A percentile compares a stretch with the other conserved stretches of the same genome.
Conservation (phyloP, 768 basidiomycete species). For the Phlebiopsis flavidoalba region DNA sequence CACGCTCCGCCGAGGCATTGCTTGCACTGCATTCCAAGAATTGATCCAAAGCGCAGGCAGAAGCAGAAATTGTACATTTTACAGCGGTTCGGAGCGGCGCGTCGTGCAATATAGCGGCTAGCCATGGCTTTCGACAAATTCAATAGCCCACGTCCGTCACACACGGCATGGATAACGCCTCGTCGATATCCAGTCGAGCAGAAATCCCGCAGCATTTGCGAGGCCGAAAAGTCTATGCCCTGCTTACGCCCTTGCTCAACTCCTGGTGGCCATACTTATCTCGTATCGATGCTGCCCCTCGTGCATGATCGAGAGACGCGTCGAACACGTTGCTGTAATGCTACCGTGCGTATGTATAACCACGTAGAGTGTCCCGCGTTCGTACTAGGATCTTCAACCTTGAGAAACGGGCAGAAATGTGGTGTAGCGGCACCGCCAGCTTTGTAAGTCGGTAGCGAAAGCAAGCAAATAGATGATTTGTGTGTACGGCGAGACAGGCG, state of each 20-base stretch:
- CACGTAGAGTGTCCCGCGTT: background rate
- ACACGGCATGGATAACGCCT: too few relatives aligned
- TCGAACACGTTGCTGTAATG: background rate
- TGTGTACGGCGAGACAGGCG: background rate
- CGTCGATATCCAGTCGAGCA: too few relatives aligned
- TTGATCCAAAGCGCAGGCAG: background rate
- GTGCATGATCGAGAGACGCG: background rate
- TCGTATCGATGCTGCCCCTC: background rate
- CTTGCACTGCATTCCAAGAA: background rate
- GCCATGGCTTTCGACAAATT: too few relatives aligned
- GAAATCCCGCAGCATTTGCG: too few relatives aligned
- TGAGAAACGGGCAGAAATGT: background rate
- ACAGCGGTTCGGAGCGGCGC: too few relatives aligned
- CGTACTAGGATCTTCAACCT: background rate
- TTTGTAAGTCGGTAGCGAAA: too few relatives aligned
- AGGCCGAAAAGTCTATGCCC: too few relatives aligned
- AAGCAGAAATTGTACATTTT: too few relatives aligned
- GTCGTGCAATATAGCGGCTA: too few relatives aligned
- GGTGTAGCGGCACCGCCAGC: too few relatives aligned
- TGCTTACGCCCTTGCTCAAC: too few relatives aligned
- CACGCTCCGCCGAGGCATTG: conserved; percentile 2
- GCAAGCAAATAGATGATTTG: background rate
- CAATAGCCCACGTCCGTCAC: too few relatives aligned
- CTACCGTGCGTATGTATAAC: background rate
- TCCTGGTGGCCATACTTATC: background rate